Base-by-base conservation (phyloP, 805 yeast genomes). In the Blastobotrys chiropterorum region DNA sequence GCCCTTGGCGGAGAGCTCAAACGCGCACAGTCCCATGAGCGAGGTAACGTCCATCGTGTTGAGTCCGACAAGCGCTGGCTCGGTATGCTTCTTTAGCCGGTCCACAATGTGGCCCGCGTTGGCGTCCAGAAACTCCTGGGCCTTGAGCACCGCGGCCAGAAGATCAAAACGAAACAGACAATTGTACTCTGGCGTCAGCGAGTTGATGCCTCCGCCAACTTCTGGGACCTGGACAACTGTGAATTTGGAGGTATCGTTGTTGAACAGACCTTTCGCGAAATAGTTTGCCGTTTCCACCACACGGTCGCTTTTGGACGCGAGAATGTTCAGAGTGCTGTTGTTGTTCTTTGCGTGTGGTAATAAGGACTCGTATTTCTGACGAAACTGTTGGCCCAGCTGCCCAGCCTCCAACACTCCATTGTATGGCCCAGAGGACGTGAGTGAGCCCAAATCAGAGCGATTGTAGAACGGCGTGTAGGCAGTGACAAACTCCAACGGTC, bases 1-100 rank as follows among this genome's bases (percentile, higher is more conserved):
- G 15, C 83, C 83, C 38, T 67, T 69, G 15, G 73, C 78, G 55
- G 75, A 75, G 46, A 77, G 59, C 62, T 78, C 83, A 58, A 67
- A 79, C 0, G 80, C 80, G 63, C 80, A 76, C 61, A 72, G 67
- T 21, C 66, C 65, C 57, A 79, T 69, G 50, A 79, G 62, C 16
- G 62, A 59, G 13, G 60, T 59, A 26, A 78, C 69, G 54, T 79
- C 81, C 13, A 60, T 67, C 47, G 76, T 59, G 56, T 72, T 65
- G 16, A 70, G 57, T 14, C 71, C 34, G 8, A 26, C 11, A 6
- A 26, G 75, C 8, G 57, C 53, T 48, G 31, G 30, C 5, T 16
- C 38, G 22, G 57, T 56, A 55, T 62, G 59, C 11, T 42, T 45
- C 47, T 61, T 60, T 15, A 63, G 55, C 11, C 66, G 58, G 15